Conservation (phyloP, 768 basidiomycete genomes). For the Podaxis sp. region DNA sequence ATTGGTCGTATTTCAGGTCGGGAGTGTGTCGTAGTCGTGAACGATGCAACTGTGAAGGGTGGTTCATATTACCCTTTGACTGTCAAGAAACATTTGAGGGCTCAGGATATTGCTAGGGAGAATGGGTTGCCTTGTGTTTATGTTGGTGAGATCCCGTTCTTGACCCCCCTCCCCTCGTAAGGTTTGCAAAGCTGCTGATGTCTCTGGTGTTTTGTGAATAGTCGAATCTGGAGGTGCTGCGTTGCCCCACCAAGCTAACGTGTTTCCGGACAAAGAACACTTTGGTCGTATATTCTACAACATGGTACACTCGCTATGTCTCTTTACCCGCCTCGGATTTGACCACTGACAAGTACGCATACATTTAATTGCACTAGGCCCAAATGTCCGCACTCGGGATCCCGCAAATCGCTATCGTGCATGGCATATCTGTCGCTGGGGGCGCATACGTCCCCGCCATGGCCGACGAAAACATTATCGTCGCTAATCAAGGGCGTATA, state of each 20-base stretch:
- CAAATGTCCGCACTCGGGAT: constrained; percentile 92
- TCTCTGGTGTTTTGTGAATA: constrained; percentile 20
- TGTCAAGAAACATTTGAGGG: constrained; percentile 93
- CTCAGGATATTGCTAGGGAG: constrained; percentile 92
- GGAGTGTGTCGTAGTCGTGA: constrained; percentile 89
- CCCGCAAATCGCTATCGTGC: constrained; percentile 89
- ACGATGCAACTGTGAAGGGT: constrained; percentile 92
- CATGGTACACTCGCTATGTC: constrained; percentile 54
- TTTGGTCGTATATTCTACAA: constrained; percentile 98
- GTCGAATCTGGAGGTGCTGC: constrained; percentile 95
- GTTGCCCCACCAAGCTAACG: constrained; percentile 88
- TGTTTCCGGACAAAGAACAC: constrained; percentile 93
- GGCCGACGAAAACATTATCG: constrained; percentile 92
- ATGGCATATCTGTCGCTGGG: constrained; percentile 91
- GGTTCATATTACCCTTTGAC: constrained; percentile 91
- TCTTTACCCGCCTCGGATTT: not conserved
- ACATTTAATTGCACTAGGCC: constrained; percentile 39
- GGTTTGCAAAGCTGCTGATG: too few relatives aligned
- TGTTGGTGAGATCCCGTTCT: constrained; percentile 52
- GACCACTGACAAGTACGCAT: not conserved
- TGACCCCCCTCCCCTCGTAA: not conserved
- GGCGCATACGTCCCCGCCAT: constrained; percentile 96
- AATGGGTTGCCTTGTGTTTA: constrained; percentile 90
- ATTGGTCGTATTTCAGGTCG: constrained; percentile 72
- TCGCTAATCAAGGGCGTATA: constrained; percentile 87